Percentiles rank a stretch among this genome's conserved stretches.
phyloP scores from a whole-genome alignment of 2,329 filamentous ascomycete species.

The Xylariaceae sp. region DNA sequence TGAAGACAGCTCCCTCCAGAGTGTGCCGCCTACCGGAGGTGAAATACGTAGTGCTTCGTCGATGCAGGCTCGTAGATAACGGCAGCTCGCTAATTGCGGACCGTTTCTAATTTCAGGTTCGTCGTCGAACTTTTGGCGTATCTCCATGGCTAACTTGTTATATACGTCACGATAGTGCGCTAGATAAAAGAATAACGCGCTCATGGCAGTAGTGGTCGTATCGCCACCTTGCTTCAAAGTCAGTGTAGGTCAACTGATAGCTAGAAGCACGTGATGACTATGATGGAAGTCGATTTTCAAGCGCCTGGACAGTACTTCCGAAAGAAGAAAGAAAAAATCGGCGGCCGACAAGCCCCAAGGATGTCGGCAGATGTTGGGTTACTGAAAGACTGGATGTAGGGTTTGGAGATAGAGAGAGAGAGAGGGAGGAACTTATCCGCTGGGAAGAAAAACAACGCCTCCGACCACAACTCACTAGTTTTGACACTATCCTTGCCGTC shows the following conservation, averaged over 20 bases:
- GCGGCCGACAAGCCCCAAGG: no score
- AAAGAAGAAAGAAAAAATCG: background rate
- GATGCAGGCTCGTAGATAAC: constrained; percentile 12
- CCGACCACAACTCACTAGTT: constrained; percentile 15
- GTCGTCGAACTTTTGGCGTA: constrained; percentile 11
- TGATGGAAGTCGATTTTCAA: background rate
- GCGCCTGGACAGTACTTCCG: background rate
- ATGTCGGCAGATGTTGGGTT: background rate
- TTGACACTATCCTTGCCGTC: background rate
- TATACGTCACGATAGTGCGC: constrained; percentile 11
- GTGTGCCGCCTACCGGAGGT: constrained; percentile 4
- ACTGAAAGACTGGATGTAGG: background rate
- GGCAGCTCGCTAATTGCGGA: constrained; percentile 3
- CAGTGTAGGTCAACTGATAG: background rate
- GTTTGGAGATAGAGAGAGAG: background rate
- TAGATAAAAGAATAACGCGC: constrained; percentile 21
- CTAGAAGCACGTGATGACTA: background rate
- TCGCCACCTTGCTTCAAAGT: constrained; percentile 3
- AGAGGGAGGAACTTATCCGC: constrained; percentile 3
- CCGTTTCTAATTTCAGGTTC: constrained; percentile 8
- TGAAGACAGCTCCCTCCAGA: constrained; percentile 9
- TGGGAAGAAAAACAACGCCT: constrained; percentile 14
- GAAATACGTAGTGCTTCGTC: constrained; percentile 13
- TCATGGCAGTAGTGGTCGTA: background rate
- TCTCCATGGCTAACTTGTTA: constrained; percentile 9